Base-by-base conservation (phyloP, 2,329 filamentous ascomycete species). In the Macrophomina tecta region DNA sequence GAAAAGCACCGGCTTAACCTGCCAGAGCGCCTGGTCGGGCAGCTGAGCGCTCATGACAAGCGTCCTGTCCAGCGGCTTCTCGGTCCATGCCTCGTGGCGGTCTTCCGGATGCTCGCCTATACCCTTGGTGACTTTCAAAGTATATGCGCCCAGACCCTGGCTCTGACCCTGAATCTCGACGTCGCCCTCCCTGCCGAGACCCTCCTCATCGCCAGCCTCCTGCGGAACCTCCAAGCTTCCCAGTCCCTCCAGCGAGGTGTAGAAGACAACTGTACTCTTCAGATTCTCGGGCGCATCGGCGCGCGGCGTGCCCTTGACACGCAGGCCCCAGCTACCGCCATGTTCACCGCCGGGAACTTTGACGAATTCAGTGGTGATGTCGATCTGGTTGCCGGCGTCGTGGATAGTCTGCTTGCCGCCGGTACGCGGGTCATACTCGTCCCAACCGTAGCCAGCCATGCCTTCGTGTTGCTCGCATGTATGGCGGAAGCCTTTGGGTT, bases 381-480 rank as follows among this genome's bases (percentile, higher is more conserved):
- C 94, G 71, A 99, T 86, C 67, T 87, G 87, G 80, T 99, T 99
- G 58, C 87, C 90, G 64, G 90, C 89, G 78, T 99, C 95, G 75
- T 96, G 93, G 68, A 99, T 94, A 0, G 91, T 91, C 80, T 99
- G 93, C 28, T 91, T 85, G 66, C 95, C 95, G 69, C 95, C 95
- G 66, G 86, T 90, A 67, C 95, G 87, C 28, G 93, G 90, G 79
- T 99, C 95, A 78, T 96, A 99, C 77, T 97, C 92, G 74, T 98
- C 94, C 95, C 95, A 99, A 69, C 95, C 95, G 78, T 99, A 99
- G 66, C 94, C 94, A 56, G 89, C 91, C 86, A 99, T 97, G 65
- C 65, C 65, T 77, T 96, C 93, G 77, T 95, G 88, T 78, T 99
- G 95, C 79, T 98, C 95, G 81, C 95, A 99, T 0, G 95, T 97